Evolutionary conservation across 2,329 filamentous ascomycete species (phyloP).

Genomic region (Aspergillus alliaceus): DNA sequence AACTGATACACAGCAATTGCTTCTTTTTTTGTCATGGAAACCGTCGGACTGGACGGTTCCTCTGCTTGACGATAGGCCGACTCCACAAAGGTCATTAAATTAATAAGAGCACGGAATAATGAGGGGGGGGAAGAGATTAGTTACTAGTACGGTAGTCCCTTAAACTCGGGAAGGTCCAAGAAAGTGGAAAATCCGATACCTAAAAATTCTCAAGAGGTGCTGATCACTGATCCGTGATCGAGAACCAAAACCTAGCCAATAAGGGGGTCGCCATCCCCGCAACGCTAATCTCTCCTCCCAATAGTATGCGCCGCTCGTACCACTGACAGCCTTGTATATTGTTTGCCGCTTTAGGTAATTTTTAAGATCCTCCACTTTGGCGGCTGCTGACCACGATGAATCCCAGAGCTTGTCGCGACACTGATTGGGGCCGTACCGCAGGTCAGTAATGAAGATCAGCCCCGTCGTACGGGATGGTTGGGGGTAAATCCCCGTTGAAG

Average conservation of each 20-base stretch:
- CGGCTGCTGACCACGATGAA: neutral
- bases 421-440: neutral
- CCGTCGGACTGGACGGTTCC: too few species aligned
- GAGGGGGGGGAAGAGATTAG: neutral
- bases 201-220: neutral
- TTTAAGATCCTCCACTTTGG: conserved; percentile 3
- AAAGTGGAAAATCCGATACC: neutral
- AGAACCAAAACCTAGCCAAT: conserved; percentile 1
- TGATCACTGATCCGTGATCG: neutral
- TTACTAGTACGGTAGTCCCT: neutral
- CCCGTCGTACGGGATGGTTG: neutral
- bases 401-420: too few species aligned
- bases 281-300: neutral
- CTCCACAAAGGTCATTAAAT: too few species aligned
- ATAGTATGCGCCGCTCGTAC: neutral
- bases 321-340: neutral
- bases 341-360: neutral
- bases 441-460: neutral
- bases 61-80: too few species aligned
- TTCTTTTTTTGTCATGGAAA: too few species aligned
- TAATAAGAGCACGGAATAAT: neutral
- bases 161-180: neutral
- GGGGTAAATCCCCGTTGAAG: too few species aligned
- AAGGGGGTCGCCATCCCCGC: neutral
- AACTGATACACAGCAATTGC: too few species aligned